Conservation (phyloP, 2,329 filamentous ascomycete genomes). For the Metarhizium sp. region DNA sequence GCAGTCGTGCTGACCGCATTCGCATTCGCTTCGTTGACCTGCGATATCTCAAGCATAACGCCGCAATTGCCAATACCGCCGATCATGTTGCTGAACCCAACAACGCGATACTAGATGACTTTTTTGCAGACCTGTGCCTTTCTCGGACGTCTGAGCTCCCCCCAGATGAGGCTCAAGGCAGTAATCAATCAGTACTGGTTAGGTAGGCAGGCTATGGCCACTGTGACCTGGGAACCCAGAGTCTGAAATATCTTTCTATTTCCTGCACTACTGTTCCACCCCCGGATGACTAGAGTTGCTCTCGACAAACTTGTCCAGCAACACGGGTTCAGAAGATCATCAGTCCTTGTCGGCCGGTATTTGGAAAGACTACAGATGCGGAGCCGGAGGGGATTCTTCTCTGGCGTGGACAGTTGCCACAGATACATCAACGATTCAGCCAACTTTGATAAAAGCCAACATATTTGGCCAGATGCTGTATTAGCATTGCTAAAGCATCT, state of each 20-base stretch:
- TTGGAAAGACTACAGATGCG: constrained; percentile 23
- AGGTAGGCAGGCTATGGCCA: constrained; percentile 19
- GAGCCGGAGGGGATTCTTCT: constrained; percentile 1
- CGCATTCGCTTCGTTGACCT: not conserved
- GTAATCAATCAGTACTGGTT: constrained; percentile 7
- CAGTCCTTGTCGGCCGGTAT: constrained; percentile 23
- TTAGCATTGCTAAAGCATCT: constrained; percentile 23
- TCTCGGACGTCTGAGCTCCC: constrained; percentile 13
- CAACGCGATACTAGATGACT: not conserved
- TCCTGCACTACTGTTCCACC: constrained; percentile 18
- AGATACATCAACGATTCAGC: not conserved
- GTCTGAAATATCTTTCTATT: constrained; percentile 19
- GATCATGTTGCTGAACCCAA: not conserved
- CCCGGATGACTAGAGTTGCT: constrained; percentile 19
- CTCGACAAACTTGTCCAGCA: constrained; percentile 23
- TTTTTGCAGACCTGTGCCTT: constrained; percentile 12
- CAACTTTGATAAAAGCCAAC: not conserved
- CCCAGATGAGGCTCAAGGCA: constrained; percentile 7
- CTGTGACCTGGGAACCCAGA: constrained; percentile 15
- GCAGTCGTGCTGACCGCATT: not conserved
- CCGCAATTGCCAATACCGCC: not conserved
- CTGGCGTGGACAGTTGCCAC: not conserved
- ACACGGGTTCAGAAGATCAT: constrained; percentile 24
- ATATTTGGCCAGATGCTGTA: constrained; percentile 12
- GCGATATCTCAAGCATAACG: not conserved